Conservation (phyloP, 345 rosid genomes). For the Citropsis articulata region DNA sequence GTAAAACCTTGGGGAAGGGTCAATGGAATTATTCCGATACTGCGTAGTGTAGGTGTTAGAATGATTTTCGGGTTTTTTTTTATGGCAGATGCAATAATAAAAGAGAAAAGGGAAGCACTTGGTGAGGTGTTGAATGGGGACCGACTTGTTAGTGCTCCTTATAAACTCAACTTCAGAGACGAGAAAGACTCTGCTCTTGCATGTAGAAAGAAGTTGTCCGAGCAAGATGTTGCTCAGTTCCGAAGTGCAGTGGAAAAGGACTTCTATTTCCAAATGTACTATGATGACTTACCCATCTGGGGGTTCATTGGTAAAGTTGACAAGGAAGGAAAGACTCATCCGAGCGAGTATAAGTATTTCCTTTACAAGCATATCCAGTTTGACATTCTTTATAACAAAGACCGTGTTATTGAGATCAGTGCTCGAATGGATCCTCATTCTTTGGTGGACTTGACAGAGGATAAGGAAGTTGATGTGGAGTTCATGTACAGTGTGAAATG, state of each 20-base stretch:
- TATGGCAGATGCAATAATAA: slow-evolving; percentile 43
- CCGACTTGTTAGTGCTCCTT: slow-evolving; percentile 82
- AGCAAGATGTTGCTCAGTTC: slow-evolving; percentile 59
- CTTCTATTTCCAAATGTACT: slow-evolving; percentile 89
- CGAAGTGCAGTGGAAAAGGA: slow-evolving; percentile 67
- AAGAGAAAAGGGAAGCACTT: slow-evolving; percentile 88
- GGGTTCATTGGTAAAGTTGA: slow-evolving; percentile 85
- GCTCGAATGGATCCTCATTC: slow-evolving; percentile 72
- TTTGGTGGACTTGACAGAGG: slow-evolving; percentile 73
- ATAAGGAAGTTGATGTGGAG: slow-evolving; percentile 73
- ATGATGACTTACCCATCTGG: slow-evolving; percentile 88
- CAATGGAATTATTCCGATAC: not conserved
- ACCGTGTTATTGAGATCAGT: slow-evolving; percentile 68
- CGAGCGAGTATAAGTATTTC: slow-evolving; percentile 59
- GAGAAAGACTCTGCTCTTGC: slow-evolving; percentile 64
- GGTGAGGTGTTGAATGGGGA: slow-evolving; percentile 91
- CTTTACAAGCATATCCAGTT: slow-evolving; percentile 79
- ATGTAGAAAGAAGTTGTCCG: slow-evolving; percentile 56
- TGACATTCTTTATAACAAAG: slow-evolving; percentile 68
- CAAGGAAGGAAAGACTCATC: slow-evolving; percentile 63
- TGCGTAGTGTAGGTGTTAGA: not conserved
- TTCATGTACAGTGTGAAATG: slow-evolving; percentile 84
- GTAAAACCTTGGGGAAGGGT: not conserved
- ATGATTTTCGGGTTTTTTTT: not conserved
- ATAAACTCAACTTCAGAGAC: slow-evolving; percentile 63